These are phyloP conservation scores for Pythium brassicae DNA, from an alignment of 352 stramenopile species.

Conservation along the genomic window DNA sequence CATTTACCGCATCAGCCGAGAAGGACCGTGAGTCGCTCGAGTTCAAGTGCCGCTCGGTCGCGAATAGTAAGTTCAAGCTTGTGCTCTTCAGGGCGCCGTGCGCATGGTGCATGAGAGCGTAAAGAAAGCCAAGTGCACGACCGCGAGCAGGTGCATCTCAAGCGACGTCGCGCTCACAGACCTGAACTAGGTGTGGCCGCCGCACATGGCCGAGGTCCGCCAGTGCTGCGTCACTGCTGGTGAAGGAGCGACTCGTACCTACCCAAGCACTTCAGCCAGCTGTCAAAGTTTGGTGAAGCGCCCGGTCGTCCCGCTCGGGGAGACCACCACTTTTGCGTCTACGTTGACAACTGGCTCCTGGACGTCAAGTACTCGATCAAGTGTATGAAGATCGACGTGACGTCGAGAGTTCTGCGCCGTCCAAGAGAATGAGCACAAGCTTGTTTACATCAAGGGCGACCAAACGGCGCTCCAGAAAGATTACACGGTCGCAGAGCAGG, in stretches of 20 bases:
- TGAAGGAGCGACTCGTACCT: conserved; percentile 65
- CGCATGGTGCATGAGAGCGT: conserved; percentile 82
- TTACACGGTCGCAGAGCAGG: conserved; percentile 71
- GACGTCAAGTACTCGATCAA: conserved; percentile 88
- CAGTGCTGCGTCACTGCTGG: too few relatives aligned
- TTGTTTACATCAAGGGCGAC: conserved; percentile 74
- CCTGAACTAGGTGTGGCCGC: conserved; percentile 74
- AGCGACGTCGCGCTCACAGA: conserved; percentile 86
- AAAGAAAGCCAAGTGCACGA: conserved; percentile 77
- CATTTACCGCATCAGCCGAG: conserved; percentile 83
- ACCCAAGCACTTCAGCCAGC: conserved; percentile 79
- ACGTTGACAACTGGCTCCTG: conserved; percentile 88
- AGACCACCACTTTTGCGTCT: conserved; percentile 86
- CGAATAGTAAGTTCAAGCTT: conserved; percentile 88
- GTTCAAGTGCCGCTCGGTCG: conserved; percentile 74
- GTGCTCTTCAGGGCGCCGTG: conserved; percentile 82
- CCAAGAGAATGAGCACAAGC: conserved; percentile 67
- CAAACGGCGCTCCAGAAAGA: conserved; percentile 75
- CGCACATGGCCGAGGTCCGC: conserved; percentile 36
- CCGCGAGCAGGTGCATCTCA: conserved; percentile 83
- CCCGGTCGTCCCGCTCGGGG: conserved; percentile 68
- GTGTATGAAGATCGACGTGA: conserved; percentile 70
- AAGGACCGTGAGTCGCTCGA: conserved; percentile 71
- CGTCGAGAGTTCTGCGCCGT: conserved; percentile 51
- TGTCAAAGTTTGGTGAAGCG: conserved; percentile 78